Conservation (phyloP, 768 basidiomycete species). For the Crepidotus variabilis region DNA sequence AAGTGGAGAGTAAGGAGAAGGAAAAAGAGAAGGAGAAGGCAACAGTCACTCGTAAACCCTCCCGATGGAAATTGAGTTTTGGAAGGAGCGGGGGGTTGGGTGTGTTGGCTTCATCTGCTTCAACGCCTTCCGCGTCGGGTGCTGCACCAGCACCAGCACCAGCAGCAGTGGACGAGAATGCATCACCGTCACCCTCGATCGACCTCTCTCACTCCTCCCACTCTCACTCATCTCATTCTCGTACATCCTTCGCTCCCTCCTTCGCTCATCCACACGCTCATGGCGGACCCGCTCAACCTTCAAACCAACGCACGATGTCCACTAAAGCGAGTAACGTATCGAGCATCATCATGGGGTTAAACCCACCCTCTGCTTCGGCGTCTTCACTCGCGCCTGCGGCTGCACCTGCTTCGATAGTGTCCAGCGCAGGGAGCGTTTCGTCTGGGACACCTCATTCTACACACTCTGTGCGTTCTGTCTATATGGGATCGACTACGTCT, state of each 20-base stretch:
- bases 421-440: not conserved
- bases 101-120: constrained; percentile 12
- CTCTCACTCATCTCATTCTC: no score
- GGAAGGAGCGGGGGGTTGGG: constrained; percentile 38
- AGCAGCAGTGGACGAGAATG: constrained; percentile 29
- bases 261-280: no score
- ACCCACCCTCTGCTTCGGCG: constrained; percentile 36
- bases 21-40: constrained; percentile 21
- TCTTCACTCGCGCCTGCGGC: constrained; percentile 63
- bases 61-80: constrained; percentile 83
- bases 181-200: constrained; percentile 27
- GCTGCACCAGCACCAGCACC: constrained; percentile 15
- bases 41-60: constrained; percentile 70
- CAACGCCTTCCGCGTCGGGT: constrained; percentile 31
- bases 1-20: constrained; percentile 2
- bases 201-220: constrained; percentile 17
- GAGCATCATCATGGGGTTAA: constrained; percentile 68
- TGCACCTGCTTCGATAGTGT: constrained; percentile 9
- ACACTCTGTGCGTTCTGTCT: not conserved
- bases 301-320: constrained; percentile 28
- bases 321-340: constrained; percentile 78
- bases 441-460: not conserved
- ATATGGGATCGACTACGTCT: constrained; percentile 2
- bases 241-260: no score
- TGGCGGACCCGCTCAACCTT: no score